Conservation (phyloP, 2,329 filamentous ascomycete genomes). For the Coniochaeta sp. region DNA sequence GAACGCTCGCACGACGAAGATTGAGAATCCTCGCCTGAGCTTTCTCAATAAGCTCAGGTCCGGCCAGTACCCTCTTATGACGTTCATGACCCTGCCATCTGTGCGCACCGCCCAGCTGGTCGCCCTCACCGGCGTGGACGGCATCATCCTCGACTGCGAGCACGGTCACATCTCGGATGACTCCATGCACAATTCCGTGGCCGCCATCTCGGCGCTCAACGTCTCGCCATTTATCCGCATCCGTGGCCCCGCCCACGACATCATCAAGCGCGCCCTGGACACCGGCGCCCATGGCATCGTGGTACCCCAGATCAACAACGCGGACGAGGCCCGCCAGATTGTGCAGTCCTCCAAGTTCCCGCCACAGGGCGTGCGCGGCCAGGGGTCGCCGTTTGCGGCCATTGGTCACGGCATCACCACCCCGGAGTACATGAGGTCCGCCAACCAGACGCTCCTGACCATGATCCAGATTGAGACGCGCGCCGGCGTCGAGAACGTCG, state of each 20-base stretch:
- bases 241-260: not conserved
- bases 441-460: slow-evolving; percentile 16
- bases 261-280: not conserved
- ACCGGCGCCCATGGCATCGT: not conserved
- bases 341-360: slow-evolving; percentile 18
- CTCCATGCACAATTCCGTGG: slow-evolving; percentile 14
- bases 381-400: slow-evolving; percentile 19
- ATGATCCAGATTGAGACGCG: slow-evolving; percentile 15
- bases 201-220: slow-evolving; percentile 12
- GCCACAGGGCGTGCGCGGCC: slow-evolving; percentile 15
- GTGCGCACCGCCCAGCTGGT: slow-evolving; percentile 40
- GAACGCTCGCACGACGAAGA: slow-evolving; percentile 20
- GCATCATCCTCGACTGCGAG: slow-evolving; percentile 28
- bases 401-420: slow-evolving; percentile 19
- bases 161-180: slow-evolving; percentile 16
- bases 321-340: slow-evolving; percentile 19
- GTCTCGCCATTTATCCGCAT: slow-evolving; percentile 15
- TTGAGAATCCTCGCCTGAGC: slow-evolving; percentile 31
- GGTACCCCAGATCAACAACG: slow-evolving; percentile 13
- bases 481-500: slow-evolving; percentile 10
- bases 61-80: slow-evolving; percentile 34
- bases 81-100: slow-evolving; percentile 39
- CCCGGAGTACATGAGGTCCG: slow-evolving; percentile 16
- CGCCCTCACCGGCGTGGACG: slow-evolving; percentile 38
- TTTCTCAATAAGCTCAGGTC: slow-evolving; percentile 33